Base-by-base conservation (phyloP, 2,329 filamentous ascomycete genomes). In the Sclerotiophoma versabilis region DNA sequence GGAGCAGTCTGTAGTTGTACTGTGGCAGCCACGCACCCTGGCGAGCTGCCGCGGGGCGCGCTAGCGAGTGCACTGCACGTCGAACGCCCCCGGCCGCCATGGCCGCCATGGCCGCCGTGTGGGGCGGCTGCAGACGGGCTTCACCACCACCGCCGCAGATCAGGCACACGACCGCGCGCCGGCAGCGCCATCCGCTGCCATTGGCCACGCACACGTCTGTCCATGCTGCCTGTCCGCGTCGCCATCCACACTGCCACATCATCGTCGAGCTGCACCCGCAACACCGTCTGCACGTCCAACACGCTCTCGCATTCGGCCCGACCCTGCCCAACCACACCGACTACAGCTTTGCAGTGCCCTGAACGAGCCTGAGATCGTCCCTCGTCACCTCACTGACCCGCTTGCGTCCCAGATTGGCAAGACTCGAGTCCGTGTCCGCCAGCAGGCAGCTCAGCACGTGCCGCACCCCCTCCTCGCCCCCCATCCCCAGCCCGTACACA, bases 401-500 rank as follows among this genome's bases (percentile, higher is more conserved):
- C 57, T 54, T 69, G 58, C 71, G 70, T 6, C 71, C 71, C 10
- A 74, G 44, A 42, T 73, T 74, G 0, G 67, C 71, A 43, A 75
- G 50, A 19, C 67, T 71, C 22, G 66, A 72, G 23, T 75, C 72
- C 1, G 65, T 72, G 27, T 57, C 56, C 0, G 69, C 71, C 14
- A 73, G 54, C 44, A 75, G 47, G 38, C 70, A 71, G 10, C 68
- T 60, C 12, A 76, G 58, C 5, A 76, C 72, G 57, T 76, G 74
- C 37, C 68, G 68, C 4, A 76, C 74, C 3, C 74, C 74, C 29
- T 60, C 66, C 50, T 76, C 70, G 4, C 74, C 75, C 2, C 68
- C 70, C 51, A 75, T 75, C 0, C 71, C 71, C 8, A 77, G 59
- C 1, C 75, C 75, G 43, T 74, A 76, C 2, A 70, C 64, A 45